Conservation (phyloP, 2,329 filamentous ascomycete species). For the Drechslerella stenobrocha region DNA sequence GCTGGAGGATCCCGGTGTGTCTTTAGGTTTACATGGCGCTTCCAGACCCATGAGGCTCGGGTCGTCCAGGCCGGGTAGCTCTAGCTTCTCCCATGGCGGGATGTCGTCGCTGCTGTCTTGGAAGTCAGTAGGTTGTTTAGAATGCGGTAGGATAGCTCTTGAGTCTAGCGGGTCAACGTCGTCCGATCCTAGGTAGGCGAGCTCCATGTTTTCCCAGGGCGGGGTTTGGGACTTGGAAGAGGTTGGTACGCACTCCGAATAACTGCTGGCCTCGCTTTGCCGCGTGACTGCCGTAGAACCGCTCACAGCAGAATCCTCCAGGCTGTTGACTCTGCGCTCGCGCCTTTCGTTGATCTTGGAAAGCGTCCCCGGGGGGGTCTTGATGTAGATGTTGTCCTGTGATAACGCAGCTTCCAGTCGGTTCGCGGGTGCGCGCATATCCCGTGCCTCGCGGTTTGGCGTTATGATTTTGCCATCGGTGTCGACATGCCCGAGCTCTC, state of each 20-base stretch:
- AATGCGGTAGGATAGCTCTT: constrained; percentile 7
- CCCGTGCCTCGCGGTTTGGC: constrained; percentile 18
- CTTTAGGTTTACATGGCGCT: constrained; percentile 23
- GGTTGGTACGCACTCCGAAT: constrained; percentile 24
- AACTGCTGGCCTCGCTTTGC: constrained; percentile 41
- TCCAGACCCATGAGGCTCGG: constrained; percentile 37
- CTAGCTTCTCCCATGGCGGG: constrained; percentile 43
- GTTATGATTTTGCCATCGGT: constrained; percentile 34
- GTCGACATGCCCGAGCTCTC: constrained; percentile 41
- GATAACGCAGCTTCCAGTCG: constrained; percentile 31
- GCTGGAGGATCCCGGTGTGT: constrained; percentile 2
- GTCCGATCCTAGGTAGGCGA: constrained; percentile 3
- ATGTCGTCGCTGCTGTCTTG: constrained; percentile 14
- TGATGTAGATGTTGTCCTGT: constrained; percentile 41
- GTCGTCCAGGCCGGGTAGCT: constrained; percentile 36
- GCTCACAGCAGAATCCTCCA: constrained; percentile 35
- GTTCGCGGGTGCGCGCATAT: constrained; percentile 34
- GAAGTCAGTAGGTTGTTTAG: constrained; percentile 7
- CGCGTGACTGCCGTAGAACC: constrained; percentile 39
- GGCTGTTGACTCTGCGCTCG: constrained; percentile 19
- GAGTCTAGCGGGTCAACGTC: constrained; percentile 40
- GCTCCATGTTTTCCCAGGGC: constrained; percentile 28
- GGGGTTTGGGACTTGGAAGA: constrained; percentile 17
- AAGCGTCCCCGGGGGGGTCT: constrained; percentile 31
- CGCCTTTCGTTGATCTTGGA: constrained; percentile 24